These are phyloP conservation scores for Rhypophila decipiens DNA, from an alignment of 495 filamentous ascomycete species.

Conservation along the genomic window DNA sequence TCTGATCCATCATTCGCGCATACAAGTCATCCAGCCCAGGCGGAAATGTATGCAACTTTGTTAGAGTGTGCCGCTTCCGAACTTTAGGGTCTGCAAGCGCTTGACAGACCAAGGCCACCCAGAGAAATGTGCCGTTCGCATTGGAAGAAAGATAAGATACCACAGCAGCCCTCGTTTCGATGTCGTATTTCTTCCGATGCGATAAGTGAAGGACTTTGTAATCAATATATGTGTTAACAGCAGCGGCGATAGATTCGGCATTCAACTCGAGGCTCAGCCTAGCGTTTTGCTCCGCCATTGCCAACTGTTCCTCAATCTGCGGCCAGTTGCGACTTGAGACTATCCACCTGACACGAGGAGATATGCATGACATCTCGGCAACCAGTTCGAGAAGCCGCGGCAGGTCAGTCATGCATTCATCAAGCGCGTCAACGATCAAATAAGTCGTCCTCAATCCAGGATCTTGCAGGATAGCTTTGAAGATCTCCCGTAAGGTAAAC, in stretches of 20 bases:
- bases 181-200: background rate
- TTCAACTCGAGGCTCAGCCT: conserved; percentile 12
- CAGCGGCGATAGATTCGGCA: conserved; percentile 2
- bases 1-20: conserved; percentile 14
- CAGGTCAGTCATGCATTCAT: conserved; percentile 8
- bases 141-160: background rate
- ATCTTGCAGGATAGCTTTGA: conserved; percentile 22
- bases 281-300: conserved; percentile 1
- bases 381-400: conserved; percentile 1
- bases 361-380: background rate
- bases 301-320: conserved; percentile 7
- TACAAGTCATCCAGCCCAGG: too few species aligned
- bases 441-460: background rate
- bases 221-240: background rate
- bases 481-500: conserved; percentile 20
- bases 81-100: too few species aligned
- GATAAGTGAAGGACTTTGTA: background rate
- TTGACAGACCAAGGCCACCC: too few species aligned
- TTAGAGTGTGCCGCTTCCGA: too few species aligned
- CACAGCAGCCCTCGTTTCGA: background rate
- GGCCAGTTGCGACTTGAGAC: conserved; percentile 13
- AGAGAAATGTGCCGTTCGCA: too few species aligned
- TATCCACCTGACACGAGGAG: conserved; percentile 8
- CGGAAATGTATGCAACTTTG: conserved; percentile 5
- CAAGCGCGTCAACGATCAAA: conserved; percentile 9